Percentiles rank a stretch among this genome's conserved stretches.
These are phyloP conservation scores for Hygrophoropsis aurantiaca DNA, from an alignment of 768 basidiomycete species.

Conservation along the genomic window DNA sequence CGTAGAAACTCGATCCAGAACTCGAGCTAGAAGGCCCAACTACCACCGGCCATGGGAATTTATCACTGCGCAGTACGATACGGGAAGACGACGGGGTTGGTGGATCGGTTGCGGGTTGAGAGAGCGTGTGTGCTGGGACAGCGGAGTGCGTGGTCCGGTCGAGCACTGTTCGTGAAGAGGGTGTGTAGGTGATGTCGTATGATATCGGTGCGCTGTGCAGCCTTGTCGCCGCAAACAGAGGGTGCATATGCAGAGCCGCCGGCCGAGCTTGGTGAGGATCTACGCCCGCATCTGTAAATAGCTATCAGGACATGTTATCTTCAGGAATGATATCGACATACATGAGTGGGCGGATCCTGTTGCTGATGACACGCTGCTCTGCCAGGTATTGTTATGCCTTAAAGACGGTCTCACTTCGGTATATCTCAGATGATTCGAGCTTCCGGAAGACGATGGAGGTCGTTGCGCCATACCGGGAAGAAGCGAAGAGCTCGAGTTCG, in stretches of 20 bases:
- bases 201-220: conserved; percentile 60
- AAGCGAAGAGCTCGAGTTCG: conserved; percentile 53
- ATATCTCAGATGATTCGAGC: conserved; percentile 37
- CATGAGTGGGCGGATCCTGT: conserved; percentile 40
- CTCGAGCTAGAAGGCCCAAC: conserved; percentile 38
- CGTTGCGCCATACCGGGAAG: conserved; percentile 37
- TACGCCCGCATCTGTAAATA: conserved; percentile 14
- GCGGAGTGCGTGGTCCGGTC: conserved; percentile 54
- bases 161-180: conserved; percentile 56
- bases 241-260: conserved; percentile 58
- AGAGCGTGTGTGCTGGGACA: conserved; percentile 54
- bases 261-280: conserved; percentile 23
- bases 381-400: conserved; percentile 49
- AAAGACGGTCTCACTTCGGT: conserved; percentile 46
- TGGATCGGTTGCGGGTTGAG: conserved; percentile 66
- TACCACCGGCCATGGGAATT: conserved; percentile 62
- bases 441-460: conserved; percentile 38
- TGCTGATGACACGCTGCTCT: conserved; percentile 37
- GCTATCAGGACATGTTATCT: conserved; percentile 5
- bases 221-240: conserved; percentile 56
- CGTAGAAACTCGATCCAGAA: conserved; percentile 26
- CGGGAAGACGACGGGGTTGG: conserved; percentile 43
- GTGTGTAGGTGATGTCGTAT: conserved; percentile 57
- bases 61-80: conserved; percentile 53
- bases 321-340: conserved; percentile 26